A percentile compares a stretch with the other conserved stretches of the same genome.
Evolutionary conservation across 257 asterid species (phyloP).

Genomic region (Eucommia ulmoides): DNA sequence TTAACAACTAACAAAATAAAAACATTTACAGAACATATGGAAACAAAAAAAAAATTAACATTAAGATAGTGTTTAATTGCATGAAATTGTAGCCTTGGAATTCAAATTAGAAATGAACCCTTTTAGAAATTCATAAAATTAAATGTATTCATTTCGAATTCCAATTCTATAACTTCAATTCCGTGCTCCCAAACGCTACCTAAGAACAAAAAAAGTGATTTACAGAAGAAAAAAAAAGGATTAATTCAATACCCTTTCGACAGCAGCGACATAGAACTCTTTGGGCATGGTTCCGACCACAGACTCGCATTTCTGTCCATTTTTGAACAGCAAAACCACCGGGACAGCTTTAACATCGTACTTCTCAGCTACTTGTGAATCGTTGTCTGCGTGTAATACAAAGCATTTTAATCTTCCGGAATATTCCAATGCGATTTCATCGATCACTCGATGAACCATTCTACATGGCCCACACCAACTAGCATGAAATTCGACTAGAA

Average conservation of each 20-base stretch:
- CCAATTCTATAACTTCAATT: background rate
- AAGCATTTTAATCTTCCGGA: constrained; percentile 65
- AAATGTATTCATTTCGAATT: background rate
- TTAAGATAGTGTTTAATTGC: no score
- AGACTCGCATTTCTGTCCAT: constrained; percentile 52
- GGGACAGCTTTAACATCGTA: constrained; percentile 84
- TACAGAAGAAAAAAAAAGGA: background rate
- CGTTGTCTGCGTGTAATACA: constrained; percentile 54
- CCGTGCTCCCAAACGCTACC: background rate
- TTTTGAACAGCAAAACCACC: constrained; percentile 71
- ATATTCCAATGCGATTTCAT: constrained; percentile 73
- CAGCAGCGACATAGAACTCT: constrained; percentile 68
- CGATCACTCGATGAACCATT: constrained; percentile 85
- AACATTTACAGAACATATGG: no score
- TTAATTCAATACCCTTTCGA: constrained; percentile 65
- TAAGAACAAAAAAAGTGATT: background rate
- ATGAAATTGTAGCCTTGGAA: background rate
- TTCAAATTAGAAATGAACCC: background rate
- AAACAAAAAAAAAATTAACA: no score
- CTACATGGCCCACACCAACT: constrained; percentile 97
- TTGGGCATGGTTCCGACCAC: constrained; percentile 87
- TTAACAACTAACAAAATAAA: no score
- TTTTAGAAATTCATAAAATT: background rate
- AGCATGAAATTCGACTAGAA: constrained; percentile 73
- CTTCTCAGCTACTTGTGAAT: constrained; percentile 45